Conservation (phyloP, 2,329 filamentous ascomycete genomes). For the Parafenestella ontariensis region DNA sequence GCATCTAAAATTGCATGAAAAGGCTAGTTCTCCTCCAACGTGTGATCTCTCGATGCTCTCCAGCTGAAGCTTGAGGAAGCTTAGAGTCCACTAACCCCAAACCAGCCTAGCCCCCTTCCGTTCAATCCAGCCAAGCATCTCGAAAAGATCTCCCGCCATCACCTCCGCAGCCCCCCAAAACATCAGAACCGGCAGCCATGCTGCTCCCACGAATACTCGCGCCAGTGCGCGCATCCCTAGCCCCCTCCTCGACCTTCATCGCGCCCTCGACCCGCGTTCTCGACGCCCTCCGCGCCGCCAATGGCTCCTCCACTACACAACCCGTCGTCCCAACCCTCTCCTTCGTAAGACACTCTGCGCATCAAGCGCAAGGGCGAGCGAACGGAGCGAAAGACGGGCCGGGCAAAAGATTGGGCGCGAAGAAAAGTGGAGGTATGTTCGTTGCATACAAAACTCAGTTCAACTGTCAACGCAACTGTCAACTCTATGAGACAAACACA, state of each 20-base stretch:
- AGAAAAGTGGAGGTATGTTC: constrained; percentile 79
- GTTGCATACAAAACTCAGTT: not conserved
- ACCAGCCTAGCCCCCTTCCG: too few species aligned
- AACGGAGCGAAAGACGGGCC: constrained; percentile 74
- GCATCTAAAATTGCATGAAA: too few species aligned
- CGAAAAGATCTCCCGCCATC: constrained; percentile 29
- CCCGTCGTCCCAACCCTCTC: constrained; percentile 47
- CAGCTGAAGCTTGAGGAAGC: not conserved
- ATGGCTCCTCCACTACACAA: constrained; percentile 38
- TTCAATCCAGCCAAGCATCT: constrained; percentile 21
- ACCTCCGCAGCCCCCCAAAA: too few species aligned
- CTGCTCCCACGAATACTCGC: constrained; percentile 50
- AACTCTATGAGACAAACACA: too few species aligned
- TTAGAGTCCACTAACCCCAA: not conserved
- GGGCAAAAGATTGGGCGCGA: constrained; percentile 90
- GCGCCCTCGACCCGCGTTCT: constrained; percentile 39
- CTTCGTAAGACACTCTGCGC: constrained; percentile 66
- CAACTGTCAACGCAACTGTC: too few species aligned
- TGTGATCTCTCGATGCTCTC: not conserved
- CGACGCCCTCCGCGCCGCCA: constrained; percentile 41
- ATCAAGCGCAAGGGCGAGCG: constrained; percentile 70
- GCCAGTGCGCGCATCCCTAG: constrained; percentile 43
- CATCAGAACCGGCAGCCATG: constrained; percentile 49
- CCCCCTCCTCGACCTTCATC: constrained; percentile 25
- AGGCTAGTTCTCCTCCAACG: too few species aligned